A percentile compares a stretch with the other conserved stretches of the same genome.
Conservation (phyloP, 2,329 filamentous ascomycete species). For the Diaporthe sp. region DNA sequence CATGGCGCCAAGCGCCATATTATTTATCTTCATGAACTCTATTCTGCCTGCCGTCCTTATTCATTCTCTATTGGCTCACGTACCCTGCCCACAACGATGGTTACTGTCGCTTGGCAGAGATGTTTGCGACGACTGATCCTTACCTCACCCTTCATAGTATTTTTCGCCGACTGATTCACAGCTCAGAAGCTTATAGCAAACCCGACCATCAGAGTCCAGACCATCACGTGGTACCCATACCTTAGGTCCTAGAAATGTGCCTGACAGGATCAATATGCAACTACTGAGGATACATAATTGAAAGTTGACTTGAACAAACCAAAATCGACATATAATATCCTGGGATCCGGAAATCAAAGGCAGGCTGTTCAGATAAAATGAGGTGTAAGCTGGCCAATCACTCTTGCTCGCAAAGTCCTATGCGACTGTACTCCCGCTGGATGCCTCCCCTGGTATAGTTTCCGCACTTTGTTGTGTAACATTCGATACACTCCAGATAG, state of each 20-base stretch:
- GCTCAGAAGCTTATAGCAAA: background rate
- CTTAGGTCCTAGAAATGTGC: background rate
- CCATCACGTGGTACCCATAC: background rate
- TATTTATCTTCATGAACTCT: background rate
- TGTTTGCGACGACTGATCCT: background rate
- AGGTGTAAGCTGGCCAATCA: no score
- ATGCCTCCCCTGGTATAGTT: no score
- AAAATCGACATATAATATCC: rapidly evolving
- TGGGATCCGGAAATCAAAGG: no score
- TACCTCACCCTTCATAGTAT: background rate
- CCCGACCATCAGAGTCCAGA: no score
- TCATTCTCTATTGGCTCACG: background rate
- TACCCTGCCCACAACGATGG: background rate
- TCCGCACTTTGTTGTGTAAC: background rate
- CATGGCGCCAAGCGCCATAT: background rate
- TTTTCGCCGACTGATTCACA: background rate
- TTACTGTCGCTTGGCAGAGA: background rate
- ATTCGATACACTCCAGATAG: background rate
- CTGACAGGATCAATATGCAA: no score
- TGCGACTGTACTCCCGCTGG: no score
- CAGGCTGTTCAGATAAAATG: no score
- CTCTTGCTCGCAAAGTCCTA: no score
- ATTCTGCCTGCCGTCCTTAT: background rate
- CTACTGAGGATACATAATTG: no score
- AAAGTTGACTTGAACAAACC: rapidly evolving